Evolutionary conservation across 202 grass and related monocot genomes (phyloP), one percentile per base, ranked within the genome.

Genomic region (Dendrocalamus latiflorus): DNA sequence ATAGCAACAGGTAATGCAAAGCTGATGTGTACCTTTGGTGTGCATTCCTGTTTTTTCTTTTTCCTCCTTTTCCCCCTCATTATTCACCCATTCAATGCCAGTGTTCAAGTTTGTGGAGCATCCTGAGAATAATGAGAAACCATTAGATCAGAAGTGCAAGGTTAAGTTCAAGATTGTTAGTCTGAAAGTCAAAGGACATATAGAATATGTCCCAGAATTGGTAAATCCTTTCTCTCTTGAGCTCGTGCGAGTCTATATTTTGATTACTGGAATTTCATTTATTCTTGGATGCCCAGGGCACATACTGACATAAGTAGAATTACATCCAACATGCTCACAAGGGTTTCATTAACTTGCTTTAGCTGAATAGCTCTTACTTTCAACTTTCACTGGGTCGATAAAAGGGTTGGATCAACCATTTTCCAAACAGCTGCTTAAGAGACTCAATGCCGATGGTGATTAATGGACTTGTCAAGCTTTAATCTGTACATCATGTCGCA

Each of bases 1-100:
- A 92, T 98, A 68, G 96, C 96, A 69, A 98, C 96, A 81, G 96
- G 96, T 98, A 91, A 51, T 85, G 5, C 22, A 56, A 42, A 70
- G 36, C 39, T 17, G 42, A 50, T 60, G 41, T 50, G 22, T 71
- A 13, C 20, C 5, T 26, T 47, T n/a, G n/a, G n/a, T n/a, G n/a
- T n/a, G n/a, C n/a, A n/a, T n/a, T n/a, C n/a, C n/a, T n/a, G n/a
- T n/a, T n/a, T n/a, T n/a, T n/a, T n/a, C n/a, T n/a, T n/a, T n/a
- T n/a, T n/a, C n/a, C n/a, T n/a, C n/a, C n/a, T n/a, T n/a, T n/a
- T n/a, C n/a, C n/a, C n/a, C n/a, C n/a, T n/a, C n/a, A n/a, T n/a
- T n/a, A n/a, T n/a, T n/a, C n/a, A n/a, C n/a, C n/a, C n/a, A n/a
- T n/a, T n/a, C n/a, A n/a, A n/a, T n/a, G n/a, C n/a, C n/a, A n/a